phyloP scores from a whole-genome alignment of 2,329 filamentous ascomycete species.

The Botrytis pseudocinerea region DNA sequence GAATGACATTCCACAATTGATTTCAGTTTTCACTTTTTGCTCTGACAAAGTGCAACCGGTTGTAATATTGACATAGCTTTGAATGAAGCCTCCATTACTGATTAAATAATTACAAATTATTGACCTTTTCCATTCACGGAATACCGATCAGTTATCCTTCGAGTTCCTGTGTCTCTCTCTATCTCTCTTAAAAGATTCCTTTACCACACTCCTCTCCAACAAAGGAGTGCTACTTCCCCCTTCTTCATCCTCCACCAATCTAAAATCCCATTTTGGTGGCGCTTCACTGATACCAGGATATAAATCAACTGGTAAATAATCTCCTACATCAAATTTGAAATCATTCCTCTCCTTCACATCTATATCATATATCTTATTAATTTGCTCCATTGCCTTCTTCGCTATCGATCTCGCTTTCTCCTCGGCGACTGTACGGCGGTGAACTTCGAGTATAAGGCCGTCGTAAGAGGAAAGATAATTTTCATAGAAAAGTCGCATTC shows the following conservation, averaged over 20 bases:
- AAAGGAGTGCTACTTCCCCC: constrained; percentile 30
- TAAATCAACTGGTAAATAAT: constrained; percentile 83
- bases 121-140: background rate
- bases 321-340: constrained; percentile 80
- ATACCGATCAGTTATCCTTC: background rate
- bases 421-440: constrained; percentile 70
- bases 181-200: constrained; percentile 35
- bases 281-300: constrained; percentile 73
- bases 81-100: background rate
- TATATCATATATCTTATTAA: constrained; percentile 71
- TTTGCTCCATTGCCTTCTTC: constrained; percentile 72
- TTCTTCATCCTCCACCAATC: constrained; percentile 26
- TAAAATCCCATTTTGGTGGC: constrained; percentile 38
- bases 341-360: constrained; percentile 73
- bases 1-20: background rate
- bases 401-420: constrained; percentile 73
- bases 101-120: background rate
- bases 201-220: constrained; percentile 34
- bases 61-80: background rate
- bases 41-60: background rate
- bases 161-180: constrained; percentile 31
- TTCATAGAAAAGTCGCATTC: constrained; percentile 80
- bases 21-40: background rate
- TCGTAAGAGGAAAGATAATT: constrained; percentile 84
- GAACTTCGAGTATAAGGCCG: constrained; percentile 79